phyloP scores from a whole-genome alignment of 1,139 yeast species.

The Geotrichum klebahnii region DNA sequence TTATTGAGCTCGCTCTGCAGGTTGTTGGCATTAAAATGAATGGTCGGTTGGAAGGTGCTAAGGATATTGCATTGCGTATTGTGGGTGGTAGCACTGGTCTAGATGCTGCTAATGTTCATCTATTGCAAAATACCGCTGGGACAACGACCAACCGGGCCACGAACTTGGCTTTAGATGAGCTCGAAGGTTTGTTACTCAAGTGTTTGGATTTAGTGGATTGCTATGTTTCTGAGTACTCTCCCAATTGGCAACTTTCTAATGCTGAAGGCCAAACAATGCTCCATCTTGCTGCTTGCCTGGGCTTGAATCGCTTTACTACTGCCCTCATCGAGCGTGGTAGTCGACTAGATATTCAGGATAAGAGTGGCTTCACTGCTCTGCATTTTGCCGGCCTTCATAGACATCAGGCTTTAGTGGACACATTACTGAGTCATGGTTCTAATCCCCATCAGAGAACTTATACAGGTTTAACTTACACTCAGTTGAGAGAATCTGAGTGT shows the following conservation, averaged over 20 bases:
- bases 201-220: slow-evolving; percentile 61
- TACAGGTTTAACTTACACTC: slow-evolving; percentile 51
- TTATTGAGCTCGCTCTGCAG: slow-evolving; percentile 83
- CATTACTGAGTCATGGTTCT: slow-evolving; percentile 60
- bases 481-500: slow-evolving; percentile 43
- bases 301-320: slow-evolving; percentile 54
- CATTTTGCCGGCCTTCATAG: slow-evolving; percentile 77
- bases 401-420: slow-evolving; percentile 52
- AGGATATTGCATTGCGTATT: slow-evolving; percentile 77
- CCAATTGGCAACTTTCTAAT: slow-evolving; percentile 74
- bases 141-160: slow-evolving; percentile 10
- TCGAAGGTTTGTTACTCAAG: slow-evolving; percentile 58
- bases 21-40: slow-evolving; percentile 91
- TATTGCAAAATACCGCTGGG: slow-evolving; percentile 4
- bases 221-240: slow-evolving; percentile 52
- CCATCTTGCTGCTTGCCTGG: slow-evolving; percentile 71
- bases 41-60: slow-evolving; percentile 84
- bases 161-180: slow-evolving; percentile 42
- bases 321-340: slow-evolving; percentile 71
- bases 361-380: slow-evolving; percentile 76
- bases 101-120: slow-evolving; percentile 12
- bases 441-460: slow-evolving; percentile 51
- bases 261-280: slow-evolving; percentile 74
- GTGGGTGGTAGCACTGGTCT: slow-evolving; percentile 40
- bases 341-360: slow-evolving; percentile 62